Percentiles rank a stretch among this genome's conserved stretches.
phyloP scores from a whole-genome alignment of 2,329 filamentous ascomycete species.

The Akanthomyces dipterigenus region DNA sequence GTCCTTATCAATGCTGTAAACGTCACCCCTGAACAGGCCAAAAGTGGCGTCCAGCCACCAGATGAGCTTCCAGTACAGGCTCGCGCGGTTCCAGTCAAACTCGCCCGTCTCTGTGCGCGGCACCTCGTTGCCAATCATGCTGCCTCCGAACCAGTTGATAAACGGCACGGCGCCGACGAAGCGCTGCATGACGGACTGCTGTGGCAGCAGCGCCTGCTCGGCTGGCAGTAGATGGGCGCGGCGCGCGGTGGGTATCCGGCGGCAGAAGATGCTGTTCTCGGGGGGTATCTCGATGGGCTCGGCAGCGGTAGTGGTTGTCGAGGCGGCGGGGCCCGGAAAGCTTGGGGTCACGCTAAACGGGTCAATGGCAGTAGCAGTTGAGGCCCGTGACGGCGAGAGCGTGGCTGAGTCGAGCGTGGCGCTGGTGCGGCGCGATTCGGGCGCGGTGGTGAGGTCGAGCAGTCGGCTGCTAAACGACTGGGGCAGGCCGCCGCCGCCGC shows the following conservation, averaged over 20 bases:
- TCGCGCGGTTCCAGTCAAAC: slow-evolving; percentile 68
- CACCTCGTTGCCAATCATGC: slow-evolving; percentile 68
- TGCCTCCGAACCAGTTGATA: slow-evolving; percentile 64
- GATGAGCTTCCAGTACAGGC: slow-evolving; percentile 61
- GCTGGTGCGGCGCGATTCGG: slow-evolving; percentile 44
- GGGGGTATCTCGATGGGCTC: slow-evolving; percentile 25
- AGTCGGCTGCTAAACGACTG: slow-evolving; percentile 32
- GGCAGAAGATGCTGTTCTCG: slow-evolving; percentile 43
- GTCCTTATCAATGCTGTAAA: slow-evolving; percentile 51
- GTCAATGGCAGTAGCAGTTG: slow-evolving; percentile 40
- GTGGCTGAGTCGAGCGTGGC: slow-evolving; percentile 53
- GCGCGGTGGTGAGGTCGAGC: slow-evolving; percentile 31
- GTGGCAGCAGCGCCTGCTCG: slow-evolving; percentile 63
- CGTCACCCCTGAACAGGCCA: slow-evolving; percentile 52
- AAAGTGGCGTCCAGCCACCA: slow-evolving; percentile 56
- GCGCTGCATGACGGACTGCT: slow-evolving; percentile 58
- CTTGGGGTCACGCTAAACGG: slow-evolving; percentile 10
- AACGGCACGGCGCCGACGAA: slow-evolving; percentile 61
- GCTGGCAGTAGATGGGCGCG: slow-evolving; percentile 59
- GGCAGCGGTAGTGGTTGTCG: slow-evolving; percentile 11
- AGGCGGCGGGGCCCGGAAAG: slow-evolving; percentile 10
- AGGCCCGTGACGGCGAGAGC: slow-evolving; percentile 36
- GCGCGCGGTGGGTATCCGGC: slow-evolving; percentile 60
- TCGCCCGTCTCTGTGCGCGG: slow-evolving; percentile 65
- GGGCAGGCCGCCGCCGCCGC: slow-evolving; percentile 23